Base-by-base conservation (phyloP, 345 rosid species). In the Camelina sativa region DNA sequence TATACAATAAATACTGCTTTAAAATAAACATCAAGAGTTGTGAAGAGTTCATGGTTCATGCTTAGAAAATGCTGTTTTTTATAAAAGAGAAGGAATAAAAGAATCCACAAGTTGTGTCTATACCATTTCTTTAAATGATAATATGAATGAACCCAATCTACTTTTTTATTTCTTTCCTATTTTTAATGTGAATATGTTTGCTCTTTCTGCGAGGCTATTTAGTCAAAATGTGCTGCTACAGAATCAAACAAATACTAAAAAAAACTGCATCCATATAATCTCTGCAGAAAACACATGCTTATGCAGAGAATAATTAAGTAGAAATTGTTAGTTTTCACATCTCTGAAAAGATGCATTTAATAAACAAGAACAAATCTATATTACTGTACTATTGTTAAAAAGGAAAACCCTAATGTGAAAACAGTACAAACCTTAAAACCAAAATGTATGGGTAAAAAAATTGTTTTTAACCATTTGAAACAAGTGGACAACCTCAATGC, bases 161-260 rank as follows among this genome's bases (percentile, higher is more conserved):
- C 10, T 43, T 65, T 37, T 41, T 40, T 61, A 5, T 55, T 57
- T 28, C 10, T 57, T 25, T 51, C 17, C 19, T 10, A 32, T 34
- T 25, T 20, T 40, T 41, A 5, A 55, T 28, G 35, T 55, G 20
- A 28, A 55, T 12, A 55, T 25, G 35, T 28, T 55, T 13, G 60
- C 60, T 25, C 20, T 25, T 55, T 28, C 10, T 60, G 38, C 65
- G 67, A 59, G 80, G 62, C 62, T 37, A 13, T 71, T 38, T 17
- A 62, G 84, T 82, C 84, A 82, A 84, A 82, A 56, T 58, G 53
- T 58, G 64, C 63, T 43, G 69, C 80, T 53, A 61, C 76, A 58
- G 72, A 64, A 69, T 15, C 60, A 47, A 71, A 40, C 7, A 52
- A 67, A 67, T 38, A 59, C 48, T 47, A 50, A 59, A 67, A 50